These are phyloP conservation scores for Penicillium digitatum DNA, from an alignment of 2,329 filamentous ascomycete species.

Conservation along the genomic window DNA sequence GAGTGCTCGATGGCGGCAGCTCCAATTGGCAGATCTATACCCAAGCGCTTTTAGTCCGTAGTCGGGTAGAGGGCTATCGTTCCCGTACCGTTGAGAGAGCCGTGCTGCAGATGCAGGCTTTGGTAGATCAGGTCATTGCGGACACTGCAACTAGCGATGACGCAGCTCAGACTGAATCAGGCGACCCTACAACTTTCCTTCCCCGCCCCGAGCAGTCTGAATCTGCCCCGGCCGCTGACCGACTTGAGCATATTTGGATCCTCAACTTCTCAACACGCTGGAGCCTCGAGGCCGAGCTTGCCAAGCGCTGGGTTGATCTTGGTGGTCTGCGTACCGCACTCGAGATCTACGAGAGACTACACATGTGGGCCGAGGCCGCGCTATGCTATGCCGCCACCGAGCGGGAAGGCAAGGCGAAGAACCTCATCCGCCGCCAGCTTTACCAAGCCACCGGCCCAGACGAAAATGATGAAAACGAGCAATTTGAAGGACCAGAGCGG, in stretches of 20 bases:
- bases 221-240: slow-evolving; percentile 66
- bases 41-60: slow-evolving; percentile 83
- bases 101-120: slow-evolving; percentile 85
- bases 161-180: slow-evolving; percentile 30
- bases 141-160: slow-evolving; percentile 60
- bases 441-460: slow-evolving; percentile 59
- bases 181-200: slow-evolving; percentile 70
- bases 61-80: slow-evolving; percentile 81
- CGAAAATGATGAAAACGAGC: slow-evolving; percentile 51
- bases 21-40: slow-evolving; percentile 99
- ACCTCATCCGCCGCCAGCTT: slow-evolving; percentile 71
- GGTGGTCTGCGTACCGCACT: slow-evolving; percentile 85
- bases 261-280: slow-evolving; percentile 81
- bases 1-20: slow-evolving; percentile 81
- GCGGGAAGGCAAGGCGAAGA: slow-evolving; percentile 77
- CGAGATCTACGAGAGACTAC: slow-evolving; percentile 90
- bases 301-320: slow-evolving; percentile 83
- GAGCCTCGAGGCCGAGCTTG: slow-evolving; percentile 91
- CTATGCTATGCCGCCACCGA: slow-evolving; percentile 77
- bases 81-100: slow-evolving; percentile 85
- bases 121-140: slow-evolving; percentile 91
- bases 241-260: slow-evolving; percentile 78
- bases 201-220: slow-evolving; percentile 71
- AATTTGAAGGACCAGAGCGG: slow-evolving; percentile 65
- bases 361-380: slow-evolving; percentile 92